Conservation (phyloP, 2,329 filamentous ascomycete genomes). For the Blastomyces gilchristii region DNA sequence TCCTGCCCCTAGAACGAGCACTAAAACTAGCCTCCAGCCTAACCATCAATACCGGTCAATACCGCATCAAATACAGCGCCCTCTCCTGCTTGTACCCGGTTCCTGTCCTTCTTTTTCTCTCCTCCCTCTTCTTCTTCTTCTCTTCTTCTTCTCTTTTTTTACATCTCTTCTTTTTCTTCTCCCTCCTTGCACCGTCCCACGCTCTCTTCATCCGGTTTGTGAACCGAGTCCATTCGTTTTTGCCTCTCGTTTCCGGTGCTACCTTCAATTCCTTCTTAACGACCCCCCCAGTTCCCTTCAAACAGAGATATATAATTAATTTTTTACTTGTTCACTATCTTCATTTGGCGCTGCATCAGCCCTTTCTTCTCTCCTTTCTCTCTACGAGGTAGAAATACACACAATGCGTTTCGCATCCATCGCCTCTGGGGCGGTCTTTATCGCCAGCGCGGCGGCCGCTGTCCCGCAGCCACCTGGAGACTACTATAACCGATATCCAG, state of each 20-base stretch:
- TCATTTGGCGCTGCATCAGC: background rate
- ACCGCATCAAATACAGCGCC: too few relatives aligned
- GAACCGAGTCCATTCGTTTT: constrained; percentile 32
- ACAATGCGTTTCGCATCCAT: constrained; percentile 43
- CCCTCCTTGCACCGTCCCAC: constrained; percentile 13
- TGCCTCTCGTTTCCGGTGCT: constrained; percentile 5
- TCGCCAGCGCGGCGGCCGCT: constrained; percentile 30
- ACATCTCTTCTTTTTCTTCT: background rate
- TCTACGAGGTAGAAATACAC: constrained; percentile 12
- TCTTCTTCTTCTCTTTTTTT: background rate
- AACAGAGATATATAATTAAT: background rate
- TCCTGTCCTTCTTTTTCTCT: background rate
- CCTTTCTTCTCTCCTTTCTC: background rate
- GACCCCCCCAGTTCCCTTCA: constrained; percentile 21
- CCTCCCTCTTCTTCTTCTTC: constrained; percentile 2
- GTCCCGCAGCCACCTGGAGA: background rate
- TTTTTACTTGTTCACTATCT: background rate
- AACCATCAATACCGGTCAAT: too few relatives aligned
- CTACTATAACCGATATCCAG: background rate
- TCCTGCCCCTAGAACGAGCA: too few relatives aligned
- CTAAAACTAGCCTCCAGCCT: too few relatives aligned
- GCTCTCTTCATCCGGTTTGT: constrained; percentile 20
- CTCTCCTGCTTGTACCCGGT: background rate
- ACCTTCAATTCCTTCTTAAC: constrained; percentile 18
- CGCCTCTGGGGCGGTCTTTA: constrained; percentile 31